Percentiles rank a stretch among this genome's conserved stretches.
Evolutionary conservation across 306 rosid genomes (phyloP).

Genomic region (Quercus alba): DNA sequence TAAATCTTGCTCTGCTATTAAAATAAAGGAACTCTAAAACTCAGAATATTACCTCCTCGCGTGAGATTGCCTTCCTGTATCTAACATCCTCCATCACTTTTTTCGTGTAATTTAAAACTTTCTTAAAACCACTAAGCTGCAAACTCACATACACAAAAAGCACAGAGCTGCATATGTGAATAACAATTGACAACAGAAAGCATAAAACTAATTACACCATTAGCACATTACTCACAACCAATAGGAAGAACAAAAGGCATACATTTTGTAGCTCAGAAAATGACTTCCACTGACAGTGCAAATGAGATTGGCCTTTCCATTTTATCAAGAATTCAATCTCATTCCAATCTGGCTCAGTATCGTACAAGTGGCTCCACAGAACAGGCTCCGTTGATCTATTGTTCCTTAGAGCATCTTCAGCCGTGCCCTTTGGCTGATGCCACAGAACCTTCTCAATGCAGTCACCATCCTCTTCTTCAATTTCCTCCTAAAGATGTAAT

Average conservation of each 20-base stretch:
- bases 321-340: constrained; percentile 84
- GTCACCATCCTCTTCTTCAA: constrained; percentile 95
- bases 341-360: constrained; percentile 81
- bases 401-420: constrained; percentile 80
- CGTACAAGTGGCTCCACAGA: constrained; percentile 76
- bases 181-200: background rate
- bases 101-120: constrained; percentile 89
- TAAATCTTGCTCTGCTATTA: background rate
- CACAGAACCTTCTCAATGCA: constrained; percentile 94
- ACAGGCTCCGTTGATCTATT: constrained; percentile 76
- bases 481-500: constrained; percentile 64
- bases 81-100: constrained; percentile 82
- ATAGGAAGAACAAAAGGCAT: constrained; percentile 30
- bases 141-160: constrained; percentile 31
- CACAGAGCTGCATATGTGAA: constrained; percentile 17
- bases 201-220: constrained; percentile 1
- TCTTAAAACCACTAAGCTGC: constrained; percentile 99
- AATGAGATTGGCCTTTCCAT: constrained; percentile 99
- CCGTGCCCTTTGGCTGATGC: constrained; percentile 94
- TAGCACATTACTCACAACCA: constrained; percentile 10
- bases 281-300: constrained; percentile 97
- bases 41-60: constrained; percentile 82
- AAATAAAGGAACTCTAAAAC: constrained; percentile 16
- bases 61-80: constrained; percentile 70
- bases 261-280: constrained; percentile 93